Percentiles rank a stretch among this genome's conserved stretches.
Evolutionary conservation across 345 rosid genomes (phyloP).

Genomic region (Citrus australasica): DNA sequence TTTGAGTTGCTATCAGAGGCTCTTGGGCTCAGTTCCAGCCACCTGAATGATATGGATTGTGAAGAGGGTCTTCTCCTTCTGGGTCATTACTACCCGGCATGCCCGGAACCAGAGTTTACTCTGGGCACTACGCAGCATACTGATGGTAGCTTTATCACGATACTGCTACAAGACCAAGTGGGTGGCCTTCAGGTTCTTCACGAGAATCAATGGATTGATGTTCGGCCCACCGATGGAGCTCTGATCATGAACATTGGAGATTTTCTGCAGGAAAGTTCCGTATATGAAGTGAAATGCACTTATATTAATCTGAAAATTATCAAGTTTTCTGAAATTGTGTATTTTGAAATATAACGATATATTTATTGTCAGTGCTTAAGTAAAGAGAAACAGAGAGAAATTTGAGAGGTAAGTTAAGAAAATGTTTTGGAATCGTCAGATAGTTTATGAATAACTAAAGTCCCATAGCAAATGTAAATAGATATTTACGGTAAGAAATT

Average conservation of each 20-base stretch:
- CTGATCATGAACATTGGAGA: constrained; percentile 34
- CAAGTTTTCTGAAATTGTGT: too few species aligned
- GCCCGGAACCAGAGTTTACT: constrained; percentile 38
- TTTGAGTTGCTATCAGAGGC: constrained; percentile 31
- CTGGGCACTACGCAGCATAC: constrained; percentile 26
- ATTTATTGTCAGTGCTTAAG: too few species aligned
- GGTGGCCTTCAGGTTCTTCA: constrained; percentile 40
- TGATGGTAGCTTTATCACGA: constrained; percentile 27
- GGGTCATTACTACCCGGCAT: constrained; percentile 36
- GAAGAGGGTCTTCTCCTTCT: constrained; percentile 10
- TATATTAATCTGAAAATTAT: too few species aligned
- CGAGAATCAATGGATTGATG: constrained; percentile 33
- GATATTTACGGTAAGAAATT: too few species aligned
- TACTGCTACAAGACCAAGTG: constrained; percentile 32
- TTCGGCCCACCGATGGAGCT: constrained; percentile 25
- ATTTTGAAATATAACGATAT: too few species aligned
- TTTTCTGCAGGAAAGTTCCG: constrained; percentile 27
- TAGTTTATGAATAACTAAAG: too few species aligned
- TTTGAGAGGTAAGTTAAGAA: too few species aligned
- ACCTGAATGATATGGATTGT: too few species aligned
- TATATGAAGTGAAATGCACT: neutral
- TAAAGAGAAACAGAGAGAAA: too few species aligned
- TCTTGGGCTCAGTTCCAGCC: constrained; percentile 20
- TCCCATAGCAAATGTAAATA: too few species aligned
- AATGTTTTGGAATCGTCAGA: too few species aligned